These are phyloP conservation scores for Pogostemon cablin DNA, from an alignment of 257 asterid genomes.

Conservation along the genomic window DNA sequence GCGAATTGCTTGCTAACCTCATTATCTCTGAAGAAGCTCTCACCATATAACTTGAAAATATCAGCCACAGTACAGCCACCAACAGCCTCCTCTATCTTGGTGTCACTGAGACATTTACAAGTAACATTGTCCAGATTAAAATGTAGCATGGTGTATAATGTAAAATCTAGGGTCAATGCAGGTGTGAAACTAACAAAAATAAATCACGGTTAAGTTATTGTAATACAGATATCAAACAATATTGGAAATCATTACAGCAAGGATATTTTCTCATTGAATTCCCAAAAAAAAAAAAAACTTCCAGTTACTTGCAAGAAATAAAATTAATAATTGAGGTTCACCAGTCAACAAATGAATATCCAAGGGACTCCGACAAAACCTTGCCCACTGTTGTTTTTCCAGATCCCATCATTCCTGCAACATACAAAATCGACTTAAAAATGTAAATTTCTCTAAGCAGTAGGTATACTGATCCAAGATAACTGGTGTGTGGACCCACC, in stretches of 20 bases:
- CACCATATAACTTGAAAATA: conserved; percentile 70
- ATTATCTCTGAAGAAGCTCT: conserved; percentile 72
- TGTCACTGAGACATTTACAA: conserved; percentile 60
- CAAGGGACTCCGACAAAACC: conserved; percentile 77
- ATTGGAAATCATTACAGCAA: conserved; percentile 8
- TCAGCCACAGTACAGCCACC: conserved; percentile 73
- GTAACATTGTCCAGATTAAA: neutral
- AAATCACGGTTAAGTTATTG: conserved; percentile 1
- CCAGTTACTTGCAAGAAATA: conserved; percentile 20
- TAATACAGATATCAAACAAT: neutral
- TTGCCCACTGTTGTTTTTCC: conserved; percentile 96
- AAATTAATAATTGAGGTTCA: conserved; percentile 40
- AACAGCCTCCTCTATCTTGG: conserved; percentile 67
- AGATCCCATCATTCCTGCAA: conserved; percentile 95
- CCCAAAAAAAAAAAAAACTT: neutral
- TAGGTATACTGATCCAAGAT: conserved; percentile 3
- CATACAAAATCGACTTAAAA: conserved; percentile 14
- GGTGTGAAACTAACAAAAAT: conserved; percentile 10
- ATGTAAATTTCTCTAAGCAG: conserved; percentile 9
- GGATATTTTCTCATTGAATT: neutral
- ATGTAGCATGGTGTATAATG: neutral
- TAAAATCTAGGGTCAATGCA: neutral
- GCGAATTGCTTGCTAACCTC: conserved; percentile 55
- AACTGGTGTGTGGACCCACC: conserved; percentile 59
- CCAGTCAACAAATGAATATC: conserved; percentile 90